Conservation (phyloP, 768 basidiomycete species). For the Flagelloscypha sp. region DNA sequence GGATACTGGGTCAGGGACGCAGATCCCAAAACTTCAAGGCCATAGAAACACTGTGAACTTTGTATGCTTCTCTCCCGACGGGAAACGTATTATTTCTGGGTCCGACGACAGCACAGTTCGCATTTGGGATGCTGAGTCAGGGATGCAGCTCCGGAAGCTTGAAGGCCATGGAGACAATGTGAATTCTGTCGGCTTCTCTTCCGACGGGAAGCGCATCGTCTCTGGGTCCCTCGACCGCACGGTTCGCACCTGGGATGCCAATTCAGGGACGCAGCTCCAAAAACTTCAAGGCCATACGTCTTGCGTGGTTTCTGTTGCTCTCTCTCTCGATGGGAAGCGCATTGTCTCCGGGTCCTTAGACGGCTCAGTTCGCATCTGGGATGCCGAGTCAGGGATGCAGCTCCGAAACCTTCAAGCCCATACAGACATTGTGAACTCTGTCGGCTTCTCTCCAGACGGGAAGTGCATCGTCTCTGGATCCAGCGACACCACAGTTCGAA, state of each 20-base stretch:
- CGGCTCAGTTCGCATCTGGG: conserved; percentile 56
- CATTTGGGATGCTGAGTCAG: conserved; percentile 10
- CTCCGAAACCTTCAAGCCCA: conserved; percentile 73
- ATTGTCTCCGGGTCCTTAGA: conserved; percentile 65
- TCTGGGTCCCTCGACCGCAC: conserved; percentile 13
- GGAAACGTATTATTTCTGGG: conserved; percentile 7
- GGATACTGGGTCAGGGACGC: conserved; percentile 6
- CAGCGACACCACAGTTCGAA: conserved; percentile 64
- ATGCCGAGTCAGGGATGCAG: conserved; percentile 43
- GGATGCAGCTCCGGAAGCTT: conserved; percentile 1
- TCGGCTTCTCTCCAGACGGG: conserved; percentile 69
- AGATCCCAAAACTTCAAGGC: not conserved
- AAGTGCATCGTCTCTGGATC: conserved; percentile 26
- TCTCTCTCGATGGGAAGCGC: conserved; percentile 23
- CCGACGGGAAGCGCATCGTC: conserved; percentile 13
- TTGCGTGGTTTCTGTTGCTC: conserved; percentile 8
- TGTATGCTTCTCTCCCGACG: conserved; percentile 9
- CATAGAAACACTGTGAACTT: not conserved
- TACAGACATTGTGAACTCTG: conserved; percentile 77
- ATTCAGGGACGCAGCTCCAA: not conserved
- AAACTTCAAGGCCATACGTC: conserved; percentile 6
- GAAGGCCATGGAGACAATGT: conserved; percentile 10
- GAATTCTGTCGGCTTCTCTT: conserved; percentile 11
- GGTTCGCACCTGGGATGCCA: conserved; percentile 12
- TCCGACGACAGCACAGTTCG: conserved; percentile 6